Base-by-base conservation (phyloP, 2,329 filamentous ascomycete genomes). In the Clonostachys sp. region DNA sequence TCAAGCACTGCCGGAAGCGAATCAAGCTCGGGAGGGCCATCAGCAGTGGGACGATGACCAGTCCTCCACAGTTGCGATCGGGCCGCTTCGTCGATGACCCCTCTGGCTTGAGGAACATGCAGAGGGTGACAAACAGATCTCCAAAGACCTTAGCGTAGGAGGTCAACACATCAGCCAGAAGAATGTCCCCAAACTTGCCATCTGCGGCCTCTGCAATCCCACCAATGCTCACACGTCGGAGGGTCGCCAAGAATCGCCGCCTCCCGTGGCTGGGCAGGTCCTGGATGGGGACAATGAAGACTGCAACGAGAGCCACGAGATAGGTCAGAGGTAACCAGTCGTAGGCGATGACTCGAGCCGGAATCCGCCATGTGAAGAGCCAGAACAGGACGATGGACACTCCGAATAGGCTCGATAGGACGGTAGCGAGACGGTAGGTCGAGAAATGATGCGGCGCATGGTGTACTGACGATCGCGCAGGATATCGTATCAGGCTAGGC, bases 61-160 rank as follows among this genome's bases (percentile, higher is more conserved):
- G 75, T 45, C 89, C 90, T 54, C 91, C 91, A 62, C 91, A 96
- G 46, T 75, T 80, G 39, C 92, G 82, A 67, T 96, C 86, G 1
- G 92, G 91, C 30, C 83, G 82, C 33, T 83, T 84, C 1, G 91
- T 96, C 24, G 89, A 89, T 45, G 86, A 87, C 40, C 83, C 80
- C 5, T 79, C 79, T 5, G 77, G 69, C 2, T 80, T 80, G 60
- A 95, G 81, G 66, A 95, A 91, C 92, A 96, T 96, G 80, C 91
- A 97, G 30, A 91, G 68, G 43, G 84, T 84, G 47, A 97, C 87
- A 63, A 91, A 96, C 12, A 96, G 71, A 65, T 99, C 94, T 20
- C 86, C 92, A 30, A 95, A 75, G 33, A 96, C 87, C 66, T 95
- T 96, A 51, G 92, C 86, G 65, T 97, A 99, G 59, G 89, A 95